A percentile compares a stretch with the other conserved stretches of the same genome.
Evolutionary conservation across 2,329 filamentous ascomycete genomes (phyloP).

Genomic region (Talaromyces albobiverticillius): DNA sequence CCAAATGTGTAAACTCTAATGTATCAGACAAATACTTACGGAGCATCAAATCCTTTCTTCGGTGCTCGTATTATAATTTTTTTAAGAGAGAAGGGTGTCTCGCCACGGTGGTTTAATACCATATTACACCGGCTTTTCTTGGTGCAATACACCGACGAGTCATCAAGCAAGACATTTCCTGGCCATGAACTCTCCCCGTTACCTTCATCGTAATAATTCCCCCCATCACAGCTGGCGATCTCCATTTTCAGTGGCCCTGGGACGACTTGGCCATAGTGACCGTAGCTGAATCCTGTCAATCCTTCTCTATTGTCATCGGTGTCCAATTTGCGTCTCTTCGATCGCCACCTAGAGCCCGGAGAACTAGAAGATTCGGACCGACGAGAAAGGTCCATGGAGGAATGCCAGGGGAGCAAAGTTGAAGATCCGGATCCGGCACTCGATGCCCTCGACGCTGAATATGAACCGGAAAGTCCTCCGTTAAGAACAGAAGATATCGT

Average conservation of each 20-base stretch:
- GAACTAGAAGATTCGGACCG: slow-evolving; percentile 17
- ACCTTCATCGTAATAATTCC: slow-evolving; percentile 64
- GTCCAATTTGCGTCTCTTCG: slow-evolving; percentile 70
- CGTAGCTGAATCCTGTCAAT: slow-evolving; percentile 68
- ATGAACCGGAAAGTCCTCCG: slow-evolving; percentile 24
- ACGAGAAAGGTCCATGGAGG: background rate
- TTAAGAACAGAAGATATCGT: slow-evolving; percentile 24
- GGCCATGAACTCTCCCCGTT: slow-evolving; percentile 60
- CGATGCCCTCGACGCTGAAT: slow-evolving; percentile 23
- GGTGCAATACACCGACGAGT: slow-evolving; percentile 84
- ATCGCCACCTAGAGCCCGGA: slow-evolving; percentile 44
- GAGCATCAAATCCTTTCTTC: slow-evolving; percentile 74
- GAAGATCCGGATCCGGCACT: background rate
- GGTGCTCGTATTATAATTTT: slow-evolving; percentile 88
- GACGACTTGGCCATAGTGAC: slow-evolving; percentile 82
- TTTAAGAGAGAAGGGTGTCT: slow-evolving; percentile 75
- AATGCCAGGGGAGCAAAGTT: background rate
- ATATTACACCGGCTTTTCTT: slow-evolving; percentile 86
- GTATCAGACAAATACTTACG: slow-evolving; percentile 57
- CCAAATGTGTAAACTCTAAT: background rate
- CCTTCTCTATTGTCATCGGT: slow-evolving; percentile 54
- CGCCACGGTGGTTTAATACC: slow-evolving; percentile 75
- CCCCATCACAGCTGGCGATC: slow-evolving; percentile 84
- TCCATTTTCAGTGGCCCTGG: slow-evolving; percentile 80
- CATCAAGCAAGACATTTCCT: slow-evolving; percentile 80